A percentile compares a stretch with the other conserved stretches of the same genome.
Evolutionary conservation across 148 eudicot species (phyloP).

Genomic region (Silene conica): DNA sequence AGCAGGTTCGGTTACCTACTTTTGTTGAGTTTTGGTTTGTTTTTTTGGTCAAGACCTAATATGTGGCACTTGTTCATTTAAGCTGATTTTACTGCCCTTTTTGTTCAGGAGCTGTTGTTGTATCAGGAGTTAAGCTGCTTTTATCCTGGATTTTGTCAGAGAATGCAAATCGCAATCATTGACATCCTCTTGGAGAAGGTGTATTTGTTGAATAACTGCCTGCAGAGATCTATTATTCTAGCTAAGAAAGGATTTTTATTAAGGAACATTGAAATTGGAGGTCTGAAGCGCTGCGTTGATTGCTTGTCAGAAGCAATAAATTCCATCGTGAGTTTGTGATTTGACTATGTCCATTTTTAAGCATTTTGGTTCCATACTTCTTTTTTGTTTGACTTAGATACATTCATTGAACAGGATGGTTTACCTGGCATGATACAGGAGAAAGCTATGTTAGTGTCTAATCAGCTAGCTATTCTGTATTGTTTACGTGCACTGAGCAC

Average conservation of each 20-base stretch:
- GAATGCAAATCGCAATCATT: slow-evolving; percentile 59
- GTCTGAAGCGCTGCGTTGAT: slow-evolving; percentile 42
- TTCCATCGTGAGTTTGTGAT: slow-evolving; percentile 41
- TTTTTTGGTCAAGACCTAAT: neutral
- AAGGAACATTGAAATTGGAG: slow-evolving; percentile 51
- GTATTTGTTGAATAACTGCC: slow-evolving; percentile 34
- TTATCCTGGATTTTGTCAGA: slow-evolving; percentile 49
- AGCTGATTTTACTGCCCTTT: slow-evolving; percentile 7
- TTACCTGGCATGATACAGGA: slow-evolving; percentile 23
- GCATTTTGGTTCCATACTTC: neutral
- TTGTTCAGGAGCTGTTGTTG: slow-evolving; percentile 62
- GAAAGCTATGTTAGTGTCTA: slow-evolving; percentile 26
- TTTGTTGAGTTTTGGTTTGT: neutral
- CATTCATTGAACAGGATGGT: slow-evolving; percentile 36
- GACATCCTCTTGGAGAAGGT: slow-evolving; percentile 52
- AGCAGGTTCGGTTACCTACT: slow-evolving; percentile 54
- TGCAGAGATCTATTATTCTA: slow-evolving; percentile 48
- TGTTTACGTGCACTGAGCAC: slow-evolving; percentile 68
- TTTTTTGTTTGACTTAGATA: slow-evolving; percentile 24
- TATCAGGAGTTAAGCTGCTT: slow-evolving; percentile 49
- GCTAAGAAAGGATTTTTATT: slow-evolving; percentile 50
- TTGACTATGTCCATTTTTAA: neutral
- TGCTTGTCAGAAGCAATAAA: slow-evolving; percentile 75
- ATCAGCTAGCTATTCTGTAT: slow-evolving; percentile 59
- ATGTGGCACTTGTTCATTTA: neutral